Base-by-base conservation (phyloP, 2,329 filamentous ascomycete species). In the Huntiella bhutanensis region DNA sequence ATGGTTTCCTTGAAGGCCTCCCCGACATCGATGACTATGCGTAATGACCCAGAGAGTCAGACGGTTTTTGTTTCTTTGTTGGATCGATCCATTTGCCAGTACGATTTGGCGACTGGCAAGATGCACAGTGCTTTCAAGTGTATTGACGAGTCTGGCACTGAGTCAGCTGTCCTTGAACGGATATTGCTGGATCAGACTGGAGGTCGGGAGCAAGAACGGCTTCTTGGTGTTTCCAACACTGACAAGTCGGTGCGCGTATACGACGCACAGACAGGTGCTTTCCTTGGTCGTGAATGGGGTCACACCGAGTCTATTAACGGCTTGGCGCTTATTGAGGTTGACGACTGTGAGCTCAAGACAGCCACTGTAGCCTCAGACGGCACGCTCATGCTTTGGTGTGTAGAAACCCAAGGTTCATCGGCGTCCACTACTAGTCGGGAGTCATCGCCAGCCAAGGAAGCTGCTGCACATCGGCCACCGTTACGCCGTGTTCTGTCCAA, bases 221-320 rank as follows among this genome's bases (percentile, higher is more conserved):
- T 98, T 44, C 70, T 91, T 13, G 87, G 85, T n/a, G 72, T 91
- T 8, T 95, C 88, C 6, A 87, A 87, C 54, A 94, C 84, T 1
- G 91, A 98, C 60, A 98, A 96, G 59, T 96, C 91, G 1, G 80
- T 98, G 47, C 72, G 91, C 33, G 66, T 98, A 12, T 98, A 98
- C 55, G 83, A 94, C 53, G 68, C 75, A 28, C 77, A 80, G 51
- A 77, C 75, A 37, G 87, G 88, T 6, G 64, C 67, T 1, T 79
- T 98, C 48, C 64, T 96, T 22, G 82, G 86, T 43, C 77, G 85
- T 36, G 91, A 96, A 62, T 95, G 86, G 75, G 91, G 91, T 1
- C 91, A 98, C 54, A 94, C 87, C 0, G 87, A 95, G 57, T 82
- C 87, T 6, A 85, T 98, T 52, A 93, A 83, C 44, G 87, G 87